Evolutionary conservation across 2,329 filamentous ascomycete genomes (phyloP).

Genomic region (Dactylellina haptotyla): DNA sequence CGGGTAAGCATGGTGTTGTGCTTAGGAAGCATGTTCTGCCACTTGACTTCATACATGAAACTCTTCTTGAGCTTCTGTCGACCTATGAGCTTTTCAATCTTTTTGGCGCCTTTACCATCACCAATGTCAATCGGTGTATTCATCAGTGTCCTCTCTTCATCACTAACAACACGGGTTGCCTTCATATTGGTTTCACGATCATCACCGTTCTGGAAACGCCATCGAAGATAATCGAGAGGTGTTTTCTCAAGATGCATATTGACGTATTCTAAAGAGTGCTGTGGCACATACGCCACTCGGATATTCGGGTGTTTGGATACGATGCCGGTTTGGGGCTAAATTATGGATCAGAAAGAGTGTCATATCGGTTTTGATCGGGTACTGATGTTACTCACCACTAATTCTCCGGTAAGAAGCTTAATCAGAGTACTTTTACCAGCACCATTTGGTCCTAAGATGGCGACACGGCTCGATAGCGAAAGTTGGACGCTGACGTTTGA

Average conservation of each 20-base stretch:
- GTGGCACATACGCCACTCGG: slow-evolving; percentile 99
- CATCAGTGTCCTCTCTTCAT: slow-evolving; percentile 87
- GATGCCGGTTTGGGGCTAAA: slow-evolving; percentile 74
- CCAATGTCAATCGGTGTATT: slow-evolving; percentile 86
- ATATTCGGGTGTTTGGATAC: slow-evolving; percentile 99
- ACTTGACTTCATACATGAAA: slow-evolving; percentile 97
- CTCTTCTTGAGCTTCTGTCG: slow-evolving; percentile 99
- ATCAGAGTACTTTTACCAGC: slow-evolving; percentile 98
- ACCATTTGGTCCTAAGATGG: slow-evolving; percentile 96
- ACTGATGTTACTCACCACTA: slow-evolving; percentile 64
- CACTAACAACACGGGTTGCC: slow-evolving; percentile 89
- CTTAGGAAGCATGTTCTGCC: slow-evolving; percentile 87
- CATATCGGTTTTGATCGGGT: background rate
- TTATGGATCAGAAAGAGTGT: background rate
- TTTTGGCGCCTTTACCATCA: slow-evolving; percentile 79
- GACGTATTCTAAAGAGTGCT: slow-evolving; percentile 98
- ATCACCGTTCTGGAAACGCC: slow-evolving; percentile 96
- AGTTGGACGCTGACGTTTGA: slow-evolving; percentile 86
- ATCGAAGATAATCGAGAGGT: slow-evolving; percentile 97
- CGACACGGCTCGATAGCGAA: slow-evolving; percentile 87
- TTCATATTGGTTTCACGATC: slow-evolving; percentile 98
- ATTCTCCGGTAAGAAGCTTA: slow-evolving; percentile 94
- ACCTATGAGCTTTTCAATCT: slow-evolving; percentile 89
- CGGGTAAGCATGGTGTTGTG: slow-evolving; percentile 91
- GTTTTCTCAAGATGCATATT: slow-evolving; percentile 99